A percentile compares a stretch with the other conserved stretches of the same genome.
These are phyloP conservation scores for Hymenoscyphus linearis DNA, from an alignment of 2,329 filamentous ascomycete species.

Conservation along the genomic window DNA sequence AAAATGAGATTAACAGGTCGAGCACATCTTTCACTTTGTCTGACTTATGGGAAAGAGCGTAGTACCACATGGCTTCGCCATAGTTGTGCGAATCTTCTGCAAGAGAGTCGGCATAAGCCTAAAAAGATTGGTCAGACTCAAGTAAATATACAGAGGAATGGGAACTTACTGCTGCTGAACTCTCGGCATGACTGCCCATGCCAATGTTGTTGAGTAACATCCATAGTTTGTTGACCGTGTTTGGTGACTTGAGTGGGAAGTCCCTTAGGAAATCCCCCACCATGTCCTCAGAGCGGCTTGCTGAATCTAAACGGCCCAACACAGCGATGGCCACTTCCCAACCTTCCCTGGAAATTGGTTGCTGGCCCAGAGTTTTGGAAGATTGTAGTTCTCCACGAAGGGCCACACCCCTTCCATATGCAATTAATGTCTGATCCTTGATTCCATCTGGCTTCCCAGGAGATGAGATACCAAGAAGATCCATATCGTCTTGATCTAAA, in stretches of 20 bases:
- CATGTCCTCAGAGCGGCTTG: slow-evolving; percentile 63
- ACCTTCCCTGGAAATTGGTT: slow-evolving; percentile 53
- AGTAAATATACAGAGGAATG: neutral
- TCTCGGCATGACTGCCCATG: slow-evolving; percentile 72
- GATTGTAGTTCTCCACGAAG: slow-evolving; percentile 39
- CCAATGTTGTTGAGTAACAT: slow-evolving; percentile 71
- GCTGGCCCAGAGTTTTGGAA: slow-evolving; percentile 20
- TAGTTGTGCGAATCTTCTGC: slow-evolving; percentile 69
- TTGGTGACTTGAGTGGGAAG: slow-evolving; percentile 65
- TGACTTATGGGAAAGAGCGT: slow-evolving; percentile 74
- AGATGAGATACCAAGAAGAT: slow-evolving; percentile 65
- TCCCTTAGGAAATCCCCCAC: slow-evolving; percentile 68
- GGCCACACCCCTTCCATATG: slow-evolving; percentile 67
- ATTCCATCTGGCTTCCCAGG: slow-evolving; percentile 58
- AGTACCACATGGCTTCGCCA: slow-evolving; percentile 85
- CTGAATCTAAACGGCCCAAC: slow-evolving; percentile 73
- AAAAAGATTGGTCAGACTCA: slow-evolving; percentile 22
- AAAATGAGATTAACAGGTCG: slow-evolving; percentile 81
- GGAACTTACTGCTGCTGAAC: slow-evolving; percentile 69
- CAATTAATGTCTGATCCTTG: slow-evolving; percentile 72
- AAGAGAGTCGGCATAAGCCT: slow-evolving; percentile 81
- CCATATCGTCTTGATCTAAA: slow-evolving; percentile 78
- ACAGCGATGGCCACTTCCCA: slow-evolving; percentile 89
- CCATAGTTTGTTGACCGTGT: slow-evolving; percentile 77
- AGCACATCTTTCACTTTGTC: slow-evolving; percentile 80